Conservation (phyloP, 2,329 filamentous ascomycete species). For the Aspergillus glaucus region DNA sequence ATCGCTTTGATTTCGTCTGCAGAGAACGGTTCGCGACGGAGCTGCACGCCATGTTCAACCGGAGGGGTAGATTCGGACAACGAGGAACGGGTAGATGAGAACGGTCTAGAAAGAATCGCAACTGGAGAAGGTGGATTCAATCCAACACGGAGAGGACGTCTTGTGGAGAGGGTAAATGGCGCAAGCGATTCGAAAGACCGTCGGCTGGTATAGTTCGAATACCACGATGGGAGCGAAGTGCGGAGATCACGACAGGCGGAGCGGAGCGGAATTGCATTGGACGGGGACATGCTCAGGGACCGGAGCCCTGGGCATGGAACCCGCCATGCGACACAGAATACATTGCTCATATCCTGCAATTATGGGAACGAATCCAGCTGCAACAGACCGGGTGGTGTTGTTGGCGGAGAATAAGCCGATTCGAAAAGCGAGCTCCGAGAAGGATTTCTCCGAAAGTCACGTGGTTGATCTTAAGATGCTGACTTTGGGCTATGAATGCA, state of each 20-base stretch:
- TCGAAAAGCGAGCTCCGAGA: background rate
- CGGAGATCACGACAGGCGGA: conserved; percentile 16
- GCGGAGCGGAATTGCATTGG: conserved; percentile 13
- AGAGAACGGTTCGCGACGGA: conserved; percentile 26
- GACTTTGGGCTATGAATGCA: no score
- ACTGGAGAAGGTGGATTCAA: background rate
- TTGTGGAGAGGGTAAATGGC: background rate
- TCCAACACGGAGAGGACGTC: background rate
- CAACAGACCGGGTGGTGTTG: background rate
- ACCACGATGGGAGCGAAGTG: conserved; percentile 13
- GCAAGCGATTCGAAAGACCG: conserved; percentile 4
- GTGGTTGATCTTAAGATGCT: background rate
- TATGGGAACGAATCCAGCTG: conserved; percentile 1
- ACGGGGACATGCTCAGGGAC: conserved; percentile 17
- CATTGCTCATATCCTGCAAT: conserved; percentile 38
- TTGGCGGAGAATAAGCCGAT: background rate
- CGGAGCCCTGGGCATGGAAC: conserved; percentile 32
- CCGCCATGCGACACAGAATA: conserved; percentile 36
- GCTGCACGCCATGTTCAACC: conserved; percentile 21
- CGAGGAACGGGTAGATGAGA: conserved; percentile 16
- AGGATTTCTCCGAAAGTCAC: background rate
- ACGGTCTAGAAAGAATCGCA: conserved; percentile 5
- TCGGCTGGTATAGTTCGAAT: conserved; percentile 8
- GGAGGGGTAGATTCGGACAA: conserved; percentile 9
- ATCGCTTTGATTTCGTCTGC: conserved; percentile 28